Evolutionary conservation across 139 green algal species (phyloP).

Genomic region (Haematococcus lacustris): DNA sequence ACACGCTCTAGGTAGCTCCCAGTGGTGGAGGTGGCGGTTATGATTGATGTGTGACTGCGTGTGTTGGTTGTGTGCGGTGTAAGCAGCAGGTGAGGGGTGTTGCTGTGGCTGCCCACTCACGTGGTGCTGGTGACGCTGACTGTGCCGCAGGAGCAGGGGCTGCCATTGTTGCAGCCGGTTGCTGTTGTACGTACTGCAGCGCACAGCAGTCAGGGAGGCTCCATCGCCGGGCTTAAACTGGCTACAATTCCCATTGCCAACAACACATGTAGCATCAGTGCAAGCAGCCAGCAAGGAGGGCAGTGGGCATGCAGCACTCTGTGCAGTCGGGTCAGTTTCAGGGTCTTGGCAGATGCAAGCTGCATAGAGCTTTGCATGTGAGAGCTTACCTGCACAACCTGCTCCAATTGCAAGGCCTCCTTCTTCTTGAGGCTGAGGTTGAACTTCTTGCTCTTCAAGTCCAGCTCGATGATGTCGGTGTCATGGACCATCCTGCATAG

Average conservation of each 20-base stretch:
- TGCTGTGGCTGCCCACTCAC: not conserved
- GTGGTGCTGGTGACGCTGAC: not conserved
- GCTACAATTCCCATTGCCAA: not conserved
- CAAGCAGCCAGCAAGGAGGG: not conserved
- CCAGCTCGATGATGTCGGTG: slow-evolving; percentile 93
- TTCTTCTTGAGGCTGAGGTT: slow-evolving; percentile 81
- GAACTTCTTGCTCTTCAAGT: slow-evolving; percentile 88
- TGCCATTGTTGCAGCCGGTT: not conserved
- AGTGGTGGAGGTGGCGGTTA: too few relatives aligned
- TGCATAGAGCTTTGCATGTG: not conserved
- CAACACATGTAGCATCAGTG: too few relatives aligned
- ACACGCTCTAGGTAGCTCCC: too few relatives aligned
- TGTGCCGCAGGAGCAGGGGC: not conserved
- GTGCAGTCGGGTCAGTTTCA: not conserved
- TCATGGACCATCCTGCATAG: slow-evolving; percentile 83
- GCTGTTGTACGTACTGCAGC: not conserved
- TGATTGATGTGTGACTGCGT: too few relatives aligned
- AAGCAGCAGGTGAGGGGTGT: too few relatives aligned
- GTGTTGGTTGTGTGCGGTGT: too few relatives aligned
- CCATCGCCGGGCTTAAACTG: too few relatives aligned
- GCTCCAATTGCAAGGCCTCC: slow-evolving; percentile 46
- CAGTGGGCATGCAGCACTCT: not conserved
- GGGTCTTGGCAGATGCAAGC: not conserved
- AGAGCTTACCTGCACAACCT: too few relatives aligned
- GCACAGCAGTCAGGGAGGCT: too few relatives aligned